phyloP scores from a whole-genome alignment of 73 alveolate species.

The Paramecium biaurelia region DNA sequence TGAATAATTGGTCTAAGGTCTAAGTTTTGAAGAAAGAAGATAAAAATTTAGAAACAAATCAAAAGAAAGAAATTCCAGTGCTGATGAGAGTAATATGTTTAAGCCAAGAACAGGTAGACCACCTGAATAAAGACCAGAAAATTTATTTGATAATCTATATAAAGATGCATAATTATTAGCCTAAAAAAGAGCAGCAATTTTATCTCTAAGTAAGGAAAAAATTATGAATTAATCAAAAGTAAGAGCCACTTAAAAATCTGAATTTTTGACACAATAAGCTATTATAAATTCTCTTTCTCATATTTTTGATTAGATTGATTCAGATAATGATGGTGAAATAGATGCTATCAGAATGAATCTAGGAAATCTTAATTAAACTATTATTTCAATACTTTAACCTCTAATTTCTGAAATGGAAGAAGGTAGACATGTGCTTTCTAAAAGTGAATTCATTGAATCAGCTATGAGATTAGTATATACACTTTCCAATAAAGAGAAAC shows the following conservation, averaged over 20 bases:
- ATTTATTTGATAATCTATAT: conserved; percentile 2
- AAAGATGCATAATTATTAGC: background rate
- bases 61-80: conserved; percentile 30
- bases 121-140: conserved; percentile 26
- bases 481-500: conserved; percentile 6
- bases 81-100: background rate
- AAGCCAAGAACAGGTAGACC: conserved; percentile 41
- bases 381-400: background rate
- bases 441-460: conserved; percentile 35
- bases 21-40: conserved; percentile 50
- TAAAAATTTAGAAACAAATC: background rate
- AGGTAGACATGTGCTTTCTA: background rate
- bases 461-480: background rate
- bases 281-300: background rate
- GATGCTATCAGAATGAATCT: conserved; percentile 16
- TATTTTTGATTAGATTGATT: conserved; percentile 2
- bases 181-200: background rate
- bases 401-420: conserved; percentile 23
- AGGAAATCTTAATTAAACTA: background rate
- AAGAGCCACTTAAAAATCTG: conserved; percentile 34
- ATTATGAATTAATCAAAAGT: background rate
- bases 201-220: background rate
- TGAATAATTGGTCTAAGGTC: conserved; percentile 6
- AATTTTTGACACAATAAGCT: background rate
- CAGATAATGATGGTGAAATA: conserved; percentile 20